A percentile compares a stretch with the other conserved stretches of the same genome.
These are phyloP conservation scores for Zelonia costaricensis DNA, from an alignment of 208 protist species.

Conservation along the genomic window DNA sequence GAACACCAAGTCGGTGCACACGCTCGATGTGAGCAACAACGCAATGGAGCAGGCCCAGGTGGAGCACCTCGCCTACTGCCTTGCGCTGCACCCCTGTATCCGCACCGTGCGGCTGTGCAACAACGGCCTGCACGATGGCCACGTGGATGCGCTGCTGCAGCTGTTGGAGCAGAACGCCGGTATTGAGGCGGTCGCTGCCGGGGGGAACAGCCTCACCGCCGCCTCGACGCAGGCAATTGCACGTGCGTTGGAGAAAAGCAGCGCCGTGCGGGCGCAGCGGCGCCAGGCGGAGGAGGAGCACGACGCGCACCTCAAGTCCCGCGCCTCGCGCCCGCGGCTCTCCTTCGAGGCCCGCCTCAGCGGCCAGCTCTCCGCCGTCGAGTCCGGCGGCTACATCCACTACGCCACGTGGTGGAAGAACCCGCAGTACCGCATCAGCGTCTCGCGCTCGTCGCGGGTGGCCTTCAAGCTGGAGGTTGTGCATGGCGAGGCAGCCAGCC, in stretches of 20 bases:
- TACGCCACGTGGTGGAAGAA: conserved; percentile 90
- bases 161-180: conserved; percentile 55
- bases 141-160: conserved; percentile 60
- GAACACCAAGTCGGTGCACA: conserved; percentile 68
- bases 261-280: conserved; percentile 8
- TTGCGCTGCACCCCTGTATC: conserved; percentile 78
- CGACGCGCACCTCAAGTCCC: conserved; percentile 19
- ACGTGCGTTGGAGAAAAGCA: conserved; percentile 17
- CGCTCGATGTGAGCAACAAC: conserved; percentile 80
- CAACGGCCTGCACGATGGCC: conserved; percentile 68
- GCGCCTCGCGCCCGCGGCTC: background rate
- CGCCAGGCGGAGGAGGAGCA: conserved; percentile 18
- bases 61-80: conserved; percentile 77
- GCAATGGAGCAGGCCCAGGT: conserved; percentile 67
- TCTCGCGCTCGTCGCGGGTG: conserved; percentile 48
- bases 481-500: conserved; percentile 25
- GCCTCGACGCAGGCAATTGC: conserved; percentile 23
- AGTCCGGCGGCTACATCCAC: conserved; percentile 76
- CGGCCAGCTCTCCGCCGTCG: conserved; percentile 33
- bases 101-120: conserved; percentile 43
- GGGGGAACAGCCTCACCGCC: conserved; percentile 56
- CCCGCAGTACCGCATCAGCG: conserved; percentile 69
- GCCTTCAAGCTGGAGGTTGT: conserved; percentile 44
- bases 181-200: conserved; percentile 49
- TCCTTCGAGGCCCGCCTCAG: conserved; percentile 39